Base-by-base conservation (phyloP, 352 stramenopile species). In the Phytophthora macrochlamydospora region DNA sequence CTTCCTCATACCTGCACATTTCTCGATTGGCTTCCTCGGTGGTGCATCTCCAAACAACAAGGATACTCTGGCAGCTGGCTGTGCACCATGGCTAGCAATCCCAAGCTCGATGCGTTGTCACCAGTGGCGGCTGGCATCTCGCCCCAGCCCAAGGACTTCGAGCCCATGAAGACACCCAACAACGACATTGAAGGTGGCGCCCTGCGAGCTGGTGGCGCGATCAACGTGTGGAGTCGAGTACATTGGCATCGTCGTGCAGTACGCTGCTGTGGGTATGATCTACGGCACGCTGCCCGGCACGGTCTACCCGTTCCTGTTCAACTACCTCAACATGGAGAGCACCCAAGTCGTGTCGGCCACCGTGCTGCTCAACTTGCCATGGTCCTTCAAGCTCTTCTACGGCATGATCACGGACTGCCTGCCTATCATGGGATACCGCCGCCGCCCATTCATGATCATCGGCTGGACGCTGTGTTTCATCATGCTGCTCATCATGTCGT, bases 361-460 rank as follows among this genome's bases (percentile, higher is more conserved):
- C 1, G 64, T 70, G 59, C 56, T 87, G 0, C 43, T 85, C 33
- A 71, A 68, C 40, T 58, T 88, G 59, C 75, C 76, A 0, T 88
- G 79, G 79, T 82, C 73, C 4, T 81, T 86, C 65, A 88, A 85
- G 51, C 46, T 80, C 6, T 76, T 88, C 51, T 82, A 79, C 57
- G 77, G 76, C 29, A 70, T 88, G 59, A 38, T 81, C 4, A 79
- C 76, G 3, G 79, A 88, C 38, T 83, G 72, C 40, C 38, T 81
- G 9, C 78, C 78, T 8, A 83, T 88, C 49, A 51, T 53, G n/a
- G 79, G 79, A 12, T 85, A 80, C 53, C 62, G 79, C 32, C 76
- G 79, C 56, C 77, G 77, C 49, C 76, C 79, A 7, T 88, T 73
- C 62, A 85, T 88, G 69, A 64, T 86, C 13, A 66, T 88, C 18